Conservation (phyloP, 2,329 filamentous ascomycete genomes). For the Atkinsonella hypoxylon region DNA sequence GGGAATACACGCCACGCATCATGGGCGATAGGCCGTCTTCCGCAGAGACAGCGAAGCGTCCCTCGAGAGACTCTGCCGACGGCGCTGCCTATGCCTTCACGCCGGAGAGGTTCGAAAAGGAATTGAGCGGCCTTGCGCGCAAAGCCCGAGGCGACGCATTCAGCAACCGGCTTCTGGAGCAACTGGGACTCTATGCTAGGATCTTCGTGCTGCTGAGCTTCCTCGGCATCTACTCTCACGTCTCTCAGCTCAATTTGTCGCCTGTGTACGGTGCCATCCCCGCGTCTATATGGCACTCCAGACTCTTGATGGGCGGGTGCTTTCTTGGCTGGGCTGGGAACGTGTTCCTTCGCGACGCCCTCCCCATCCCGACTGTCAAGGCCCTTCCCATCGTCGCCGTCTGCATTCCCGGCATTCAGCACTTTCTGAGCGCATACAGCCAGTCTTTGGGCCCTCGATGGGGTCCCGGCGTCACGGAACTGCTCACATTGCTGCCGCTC, state of each 20-base stretch:
- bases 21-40: background rate
- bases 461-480: constrained; percentile 67
- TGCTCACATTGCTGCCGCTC: constrained; percentile 59
- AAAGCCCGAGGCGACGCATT: constrained; percentile 25
- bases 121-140: constrained; percentile 38
- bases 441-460: constrained; percentile 50
- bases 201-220: constrained; percentile 19
- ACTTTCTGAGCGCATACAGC: constrained; percentile 57
- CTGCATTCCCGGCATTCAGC: constrained; percentile 64
- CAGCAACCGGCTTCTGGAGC: constrained; percentile 22
- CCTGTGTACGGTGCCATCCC: constrained; percentile 85
- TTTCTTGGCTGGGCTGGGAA: constrained; percentile 64
- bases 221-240: constrained; percentile 50
- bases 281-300: constrained; percentile 57
- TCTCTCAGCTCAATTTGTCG: constrained; percentile 65
- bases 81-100: constrained; percentile 24
- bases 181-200: constrained; percentile 27
- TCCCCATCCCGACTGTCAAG: constrained; percentile 36
- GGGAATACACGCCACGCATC: background rate
- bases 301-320: constrained; percentile 51
- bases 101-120: constrained; percentile 40
- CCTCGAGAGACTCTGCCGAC: constrained; percentile 1
- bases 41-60: background rate
- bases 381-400: constrained; percentile 63
- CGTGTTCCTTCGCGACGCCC: constrained; percentile 32